phyloP scores from a whole-genome alignment of 345 rosid genomes.

The Hibiscus trionum region DNA sequence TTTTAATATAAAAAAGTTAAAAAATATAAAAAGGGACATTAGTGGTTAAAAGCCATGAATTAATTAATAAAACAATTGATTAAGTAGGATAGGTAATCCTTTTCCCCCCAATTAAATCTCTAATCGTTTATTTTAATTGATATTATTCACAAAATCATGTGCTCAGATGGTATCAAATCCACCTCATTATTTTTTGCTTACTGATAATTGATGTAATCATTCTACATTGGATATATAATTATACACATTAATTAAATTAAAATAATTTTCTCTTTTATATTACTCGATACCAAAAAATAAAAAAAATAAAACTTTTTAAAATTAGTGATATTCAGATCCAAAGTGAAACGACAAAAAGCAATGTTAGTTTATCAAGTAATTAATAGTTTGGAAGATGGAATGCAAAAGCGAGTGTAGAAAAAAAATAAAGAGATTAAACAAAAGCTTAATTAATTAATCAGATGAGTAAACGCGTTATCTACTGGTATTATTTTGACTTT shows the following conservation, averaged over 20 bases:
- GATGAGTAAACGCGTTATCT: too few relatives aligned
- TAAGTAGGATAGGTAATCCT: neutral
- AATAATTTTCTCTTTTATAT: neutral
- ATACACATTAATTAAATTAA: neutral
- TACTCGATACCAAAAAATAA: too few relatives aligned
- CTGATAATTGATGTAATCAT: neutral
- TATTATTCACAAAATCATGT: neutral
- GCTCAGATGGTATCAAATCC: neutral
- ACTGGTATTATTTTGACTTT: too few relatives aligned
- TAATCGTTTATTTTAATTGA: neutral
- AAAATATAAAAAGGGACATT: neutral
- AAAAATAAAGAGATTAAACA: too few relatives aligned
- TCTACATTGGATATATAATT: neutral
- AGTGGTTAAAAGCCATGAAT: neutral
- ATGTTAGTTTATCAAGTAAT: too few relatives aligned
- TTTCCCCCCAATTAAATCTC: too few relatives aligned
- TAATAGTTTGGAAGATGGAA: too few relatives aligned
- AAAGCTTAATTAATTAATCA: too few relatives aligned
- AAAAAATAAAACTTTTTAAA: too few relatives aligned
- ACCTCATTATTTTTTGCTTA: neutral
- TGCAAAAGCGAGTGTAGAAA: too few relatives aligned
- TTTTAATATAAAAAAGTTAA: neutral
- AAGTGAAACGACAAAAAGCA: too few relatives aligned
- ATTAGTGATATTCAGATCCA: too few relatives aligned
- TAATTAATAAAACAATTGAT: neutral